phyloP scores from a whole-genome alignment of 2,329 filamentous ascomycete species.

The Fusarium anguioides region DNA sequence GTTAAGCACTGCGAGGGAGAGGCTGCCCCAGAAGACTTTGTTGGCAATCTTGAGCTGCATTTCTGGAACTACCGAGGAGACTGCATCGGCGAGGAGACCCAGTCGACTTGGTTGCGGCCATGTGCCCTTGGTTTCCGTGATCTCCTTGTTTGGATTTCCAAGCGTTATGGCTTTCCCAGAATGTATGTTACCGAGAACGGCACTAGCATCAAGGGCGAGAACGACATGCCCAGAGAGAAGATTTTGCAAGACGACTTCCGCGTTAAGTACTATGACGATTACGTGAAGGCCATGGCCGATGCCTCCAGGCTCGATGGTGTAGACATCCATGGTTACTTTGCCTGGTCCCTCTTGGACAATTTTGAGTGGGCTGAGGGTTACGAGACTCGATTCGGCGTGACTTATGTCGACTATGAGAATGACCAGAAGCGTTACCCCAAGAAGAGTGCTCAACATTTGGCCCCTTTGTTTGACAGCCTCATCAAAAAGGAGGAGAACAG shows the following conservation, averaged over 20 bases:
- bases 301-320: slow-evolving; percentile 79
- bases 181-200: slow-evolving; percentile 94
- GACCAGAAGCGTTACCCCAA: slow-evolving; percentile 84
- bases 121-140: slow-evolving; percentile 81
- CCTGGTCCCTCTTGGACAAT: slow-evolving; percentile 91
- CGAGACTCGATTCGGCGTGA: slow-evolving; percentile 85
- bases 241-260: slow-evolving; percentile 86
- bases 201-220: slow-evolving; percentile 85
- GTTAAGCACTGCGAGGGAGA: slow-evolving; percentile 76
- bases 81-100: slow-evolving; percentile 82
- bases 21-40: slow-evolving; percentile 73
- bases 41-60: slow-evolving; percentile 79
- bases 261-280: slow-evolving; percentile 80
- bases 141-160: slow-evolving; percentile 79
- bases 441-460: slow-evolving; percentile 81
- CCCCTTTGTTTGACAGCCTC: slow-evolving; percentile 75
- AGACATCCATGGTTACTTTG: slow-evolving; percentile 82
- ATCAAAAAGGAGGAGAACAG: slow-evolving; percentile 67
- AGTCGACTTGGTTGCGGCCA: slow-evolving; percentile 83
- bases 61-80: slow-evolving; percentile 78
- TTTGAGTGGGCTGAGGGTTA: slow-evolving; percentile 95
- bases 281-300: slow-evolving; percentile 80
- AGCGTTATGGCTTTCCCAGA: slow-evolving; percentile 78
- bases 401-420: slow-evolving; percentile 83
- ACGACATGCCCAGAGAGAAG: slow-evolving; percentile 75